Conservation (phyloP, 441 rosid genomes). For the Rhodomyrtus psidioides region DNA sequence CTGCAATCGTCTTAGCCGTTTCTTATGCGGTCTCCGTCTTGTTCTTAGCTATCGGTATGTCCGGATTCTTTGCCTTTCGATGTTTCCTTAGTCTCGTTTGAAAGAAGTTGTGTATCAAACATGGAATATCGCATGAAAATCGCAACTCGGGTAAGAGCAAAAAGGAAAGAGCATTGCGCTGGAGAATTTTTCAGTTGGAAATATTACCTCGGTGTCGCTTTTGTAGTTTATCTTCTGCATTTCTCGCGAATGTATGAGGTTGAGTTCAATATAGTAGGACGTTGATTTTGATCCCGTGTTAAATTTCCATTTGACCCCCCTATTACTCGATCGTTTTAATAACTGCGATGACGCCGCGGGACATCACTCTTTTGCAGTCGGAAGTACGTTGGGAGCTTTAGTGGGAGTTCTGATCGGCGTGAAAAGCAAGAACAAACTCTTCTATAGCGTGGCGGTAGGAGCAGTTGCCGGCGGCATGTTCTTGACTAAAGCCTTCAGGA, state of each 20-base stretch:
- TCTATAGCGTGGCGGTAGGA: constrained; percentile 22
- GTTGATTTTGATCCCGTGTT: background rate
- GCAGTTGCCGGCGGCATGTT: constrained; percentile 19
- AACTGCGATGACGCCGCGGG: background rate
- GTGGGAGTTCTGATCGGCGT: constrained; percentile 23
- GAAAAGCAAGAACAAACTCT: constrained; percentile 15
- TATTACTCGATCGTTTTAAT: background rate
- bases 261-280: background rate
- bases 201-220: background rate
- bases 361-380: constrained; percentile 5
- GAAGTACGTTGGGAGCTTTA: constrained; percentile 21
- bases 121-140: background rate
- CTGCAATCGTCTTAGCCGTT: constrained; percentile 9
- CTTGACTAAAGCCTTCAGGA: constrained; percentile 3
- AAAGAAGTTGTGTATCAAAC: background rate
- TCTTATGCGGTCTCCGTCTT: constrained; percentile 9
- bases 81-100: background rate
- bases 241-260: no score
- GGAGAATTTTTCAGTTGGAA: no score
- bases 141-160: background rate
- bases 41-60: constrained; percentile 23
- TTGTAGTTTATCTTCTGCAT: no score
- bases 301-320: background rate
- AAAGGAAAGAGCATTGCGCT: background rate
- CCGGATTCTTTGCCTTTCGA: background rate